Evolutionary conservation across 805 yeast genomes (phyloP), one percentile per base, ranked within the genome.

Genomic region (Grigorovia yakushimaensis): DNA sequence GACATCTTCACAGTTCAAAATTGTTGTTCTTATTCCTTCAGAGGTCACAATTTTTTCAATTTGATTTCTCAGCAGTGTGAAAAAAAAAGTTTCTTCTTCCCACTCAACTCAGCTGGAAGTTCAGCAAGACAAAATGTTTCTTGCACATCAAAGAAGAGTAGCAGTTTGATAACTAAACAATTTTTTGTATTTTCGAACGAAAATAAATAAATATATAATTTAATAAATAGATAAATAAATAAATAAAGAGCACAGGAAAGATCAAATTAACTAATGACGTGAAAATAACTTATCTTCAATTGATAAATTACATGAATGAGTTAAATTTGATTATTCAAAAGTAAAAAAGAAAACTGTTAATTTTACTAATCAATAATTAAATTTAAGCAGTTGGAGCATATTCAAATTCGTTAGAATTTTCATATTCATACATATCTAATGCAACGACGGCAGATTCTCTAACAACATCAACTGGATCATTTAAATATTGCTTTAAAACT

Each of bases 381-480:
- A 15, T 19, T 43, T 42, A 47, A 39, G 49, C 52, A 43, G 51
- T 41, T 41, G 66, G 66, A 47, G 72, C 86, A 61, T 85, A 87
- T 66, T 87, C 94, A 56, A 87, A 70, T 67, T 87, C 86, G 60
- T 72, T 76, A 49, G 89, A 82, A 73, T 83, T 84, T 72, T 89
- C 97, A 62, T 86, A 88, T 65, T 91, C 97, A 70, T 87, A 89
- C 98, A 93, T 93, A 66, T 93, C 99, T 61, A 93, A 75, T 21
- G 98, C 98, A 46, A 93, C 98, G 56, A 89, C 77, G 23, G 98
- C 98, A 56, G 95, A 84, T 65, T 93, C 98, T 65, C 97, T 81
- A 45, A 93, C 99, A 38, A 93, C 98, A 48, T 74, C 78, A 57
- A 86, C 96, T 50, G 78, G 73, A 65, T 93, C 98, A 55, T 78